Base-by-base conservation (phyloP, 2,329 filamentous ascomycete genomes). In the Ophiostoma piceae region DNA sequence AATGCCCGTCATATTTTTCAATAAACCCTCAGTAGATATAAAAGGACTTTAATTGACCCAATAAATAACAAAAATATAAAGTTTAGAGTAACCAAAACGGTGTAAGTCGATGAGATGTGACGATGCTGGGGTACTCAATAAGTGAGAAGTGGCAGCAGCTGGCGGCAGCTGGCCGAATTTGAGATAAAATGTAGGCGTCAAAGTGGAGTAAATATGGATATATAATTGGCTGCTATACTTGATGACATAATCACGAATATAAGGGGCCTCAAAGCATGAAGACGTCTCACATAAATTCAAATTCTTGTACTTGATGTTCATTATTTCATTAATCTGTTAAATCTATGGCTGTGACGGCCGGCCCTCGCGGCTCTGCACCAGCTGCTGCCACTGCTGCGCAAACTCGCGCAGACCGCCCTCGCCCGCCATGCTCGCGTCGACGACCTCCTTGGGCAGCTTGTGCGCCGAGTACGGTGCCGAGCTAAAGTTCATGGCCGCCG, bases 401-500 rank as follows among this genome's bases (percentile, higher is more conserved):
- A 95, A 94, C 79, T 96, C 93, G 72, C 89, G 85, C 81, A 98
- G 84, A 0, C 90, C 90, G 2, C 90, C 91, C 69, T 91, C 87
- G 3, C 91, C 90, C 0, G 85, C 85, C 74, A 85, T 75, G 74
- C 87, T 86, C 26, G 88, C 88, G 74, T 90, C 87, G 2, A 97
- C 94, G 1, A 98, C 92, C 75, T 99, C 95, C 78, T 90, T 93
- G 0, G 95, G 95, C 74, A 99, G 81, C 80, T 98, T 99, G 77
- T 98, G 94, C 2, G 95, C 94, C 72, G 93, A 97, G 79, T 96
- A 98, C 76, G 94, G 91, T 1, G 92, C 87, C 4, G 91, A 90
- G 73, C 87, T 88, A 77, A 97, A 96, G 74, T 90, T 91, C 77
- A 92, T 95, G 0, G 94, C 94, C 0, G 73, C 91, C 0, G 94